Conservation (phyloP, 129 eudicot genomes). For the Escallonia herrerae region DNA sequence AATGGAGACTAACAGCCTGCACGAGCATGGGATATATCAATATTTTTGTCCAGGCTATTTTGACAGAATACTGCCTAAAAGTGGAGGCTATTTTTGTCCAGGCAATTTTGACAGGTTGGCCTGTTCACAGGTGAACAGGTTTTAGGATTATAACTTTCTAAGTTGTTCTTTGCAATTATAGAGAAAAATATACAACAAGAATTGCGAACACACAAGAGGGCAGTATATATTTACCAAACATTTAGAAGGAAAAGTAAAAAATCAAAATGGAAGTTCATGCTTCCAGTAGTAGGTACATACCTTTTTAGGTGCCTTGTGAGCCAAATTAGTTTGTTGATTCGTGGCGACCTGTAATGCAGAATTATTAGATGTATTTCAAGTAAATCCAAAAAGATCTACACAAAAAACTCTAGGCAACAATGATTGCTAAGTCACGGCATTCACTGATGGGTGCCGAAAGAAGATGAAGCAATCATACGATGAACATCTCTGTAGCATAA, state of each 20-base stretch:
- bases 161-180: not conserved
- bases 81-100: too few relatives aligned
- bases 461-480: too few relatives aligned
- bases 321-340: conserved; percentile 50
- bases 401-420: not conserved
- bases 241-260: not conserved
- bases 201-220: too few relatives aligned
- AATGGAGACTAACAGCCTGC: too few relatives aligned
- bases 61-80: too few relatives aligned
- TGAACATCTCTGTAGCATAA: too few relatives aligned
- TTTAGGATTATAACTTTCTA: not conserved
- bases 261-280: not conserved
- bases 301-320: conserved; percentile 72
- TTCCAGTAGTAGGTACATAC: conserved; percentile 28
- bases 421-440: too few relatives aligned
- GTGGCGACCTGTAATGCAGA: conserved; percentile 44
- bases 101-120: too few relatives aligned
- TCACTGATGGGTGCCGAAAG: too few relatives aligned
- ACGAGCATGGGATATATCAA: too few relatives aligned
- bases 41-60: too few relatives aligned
- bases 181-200: not conserved
- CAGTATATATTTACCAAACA: too few relatives aligned
- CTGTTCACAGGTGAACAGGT: not conserved
- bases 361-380: conserved; percentile 13
- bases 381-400: not conserved